A percentile compares a stretch with the other conserved stretches of the same genome.
Evolutionary conservation across 2,329 filamentous ascomycete species (phyloP).

Genomic region (Colletotrichum eremochloae): DNA sequence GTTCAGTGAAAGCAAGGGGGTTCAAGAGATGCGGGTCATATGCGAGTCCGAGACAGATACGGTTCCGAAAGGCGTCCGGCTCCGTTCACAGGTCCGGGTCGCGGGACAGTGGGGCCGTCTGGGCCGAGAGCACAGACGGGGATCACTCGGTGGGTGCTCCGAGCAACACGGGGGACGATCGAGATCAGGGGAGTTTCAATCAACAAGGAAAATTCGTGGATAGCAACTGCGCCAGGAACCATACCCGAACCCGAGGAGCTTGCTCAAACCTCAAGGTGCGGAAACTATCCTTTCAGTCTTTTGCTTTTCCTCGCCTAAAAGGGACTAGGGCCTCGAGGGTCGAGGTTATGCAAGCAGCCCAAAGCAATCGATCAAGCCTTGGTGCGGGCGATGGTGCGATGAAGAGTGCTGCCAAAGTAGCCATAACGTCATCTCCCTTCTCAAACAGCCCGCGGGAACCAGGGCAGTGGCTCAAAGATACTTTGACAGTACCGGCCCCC

Average conservation of each 20-base stretch:
- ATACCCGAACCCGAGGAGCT: not conserved
- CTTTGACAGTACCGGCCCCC: constrained; percentile 6
- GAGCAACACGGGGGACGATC: not conserved
- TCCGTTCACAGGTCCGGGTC: not conserved
- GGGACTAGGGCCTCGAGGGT: not conserved
- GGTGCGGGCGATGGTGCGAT: constrained; percentile 8
- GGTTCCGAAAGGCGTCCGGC: not conserved
- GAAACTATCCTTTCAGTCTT: not conserved
- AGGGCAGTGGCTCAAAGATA: not conserved
- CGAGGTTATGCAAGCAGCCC: constrained; percentile 30
- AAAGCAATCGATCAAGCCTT: not conserved
- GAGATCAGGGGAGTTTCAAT: not conserved
- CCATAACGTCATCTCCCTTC: constrained; percentile 27
- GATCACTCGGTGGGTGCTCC: not conserved
- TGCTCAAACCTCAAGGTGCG: not conserved
- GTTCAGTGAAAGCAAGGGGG: not conserved
- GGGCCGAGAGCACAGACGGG: not conserved
- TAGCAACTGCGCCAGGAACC: not conserved
- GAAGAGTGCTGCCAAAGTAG: constrained; percentile 12
- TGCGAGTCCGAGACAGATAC: constrained; percentile 2
- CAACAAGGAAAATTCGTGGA: not conserved
- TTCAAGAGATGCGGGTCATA: not conserved
- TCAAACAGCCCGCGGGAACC: not conserved
- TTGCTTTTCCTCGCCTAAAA: not conserved
- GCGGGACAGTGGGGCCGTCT: not conserved